Evolutionary conservation across 2,329 filamentous ascomycete species (phyloP).

Genomic region (Hyphodiscus sp.): DNA sequence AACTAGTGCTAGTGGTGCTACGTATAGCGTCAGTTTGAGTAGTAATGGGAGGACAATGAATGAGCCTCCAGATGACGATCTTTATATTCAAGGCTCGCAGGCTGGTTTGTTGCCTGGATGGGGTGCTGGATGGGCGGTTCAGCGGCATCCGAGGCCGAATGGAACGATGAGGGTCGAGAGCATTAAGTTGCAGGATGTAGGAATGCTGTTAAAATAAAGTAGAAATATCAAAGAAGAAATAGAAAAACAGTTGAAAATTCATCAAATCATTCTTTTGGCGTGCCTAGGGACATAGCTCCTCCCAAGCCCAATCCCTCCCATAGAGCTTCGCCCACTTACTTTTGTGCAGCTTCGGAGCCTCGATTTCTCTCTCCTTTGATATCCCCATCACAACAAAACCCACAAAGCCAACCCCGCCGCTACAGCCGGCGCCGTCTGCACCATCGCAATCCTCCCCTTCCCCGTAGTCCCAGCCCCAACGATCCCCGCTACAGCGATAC

Average conservation of each 20-base stretch:
- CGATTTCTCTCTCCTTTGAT: background rate
- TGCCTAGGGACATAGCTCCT: too few relatives aligned
- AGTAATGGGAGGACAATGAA: conserved; percentile 10
- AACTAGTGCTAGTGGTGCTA: conserved; percentile 6
- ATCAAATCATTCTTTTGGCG: too few relatives aligned
- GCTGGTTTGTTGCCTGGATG: background rate
- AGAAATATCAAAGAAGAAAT: background rate
- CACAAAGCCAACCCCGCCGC: conserved; percentile 29
- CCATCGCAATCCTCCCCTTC: conserved; percentile 35
- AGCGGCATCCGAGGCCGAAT: background rate
- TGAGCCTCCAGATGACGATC: background rate
- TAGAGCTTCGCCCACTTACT: too few relatives aligned
- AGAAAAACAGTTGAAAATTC: background rate
- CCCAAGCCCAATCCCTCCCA: too few relatives aligned
- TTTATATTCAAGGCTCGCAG: background rate
- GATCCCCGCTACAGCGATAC: conserved; percentile 38
- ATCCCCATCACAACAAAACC: conserved; percentile 1
- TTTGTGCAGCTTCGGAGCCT: too few relatives aligned
- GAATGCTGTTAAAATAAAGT: background rate
- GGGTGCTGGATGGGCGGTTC: background rate
- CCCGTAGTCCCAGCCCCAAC: conserved; percentile 41
- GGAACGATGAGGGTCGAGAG: background rate
- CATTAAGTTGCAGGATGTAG: background rate
- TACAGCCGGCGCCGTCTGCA: conserved; percentile 36
- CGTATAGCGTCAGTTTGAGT: conserved; percentile 11